Conservation (phyloP, 2,329 filamentous ascomycete genomes). For the Dactylonectria estremocensis region DNA sequence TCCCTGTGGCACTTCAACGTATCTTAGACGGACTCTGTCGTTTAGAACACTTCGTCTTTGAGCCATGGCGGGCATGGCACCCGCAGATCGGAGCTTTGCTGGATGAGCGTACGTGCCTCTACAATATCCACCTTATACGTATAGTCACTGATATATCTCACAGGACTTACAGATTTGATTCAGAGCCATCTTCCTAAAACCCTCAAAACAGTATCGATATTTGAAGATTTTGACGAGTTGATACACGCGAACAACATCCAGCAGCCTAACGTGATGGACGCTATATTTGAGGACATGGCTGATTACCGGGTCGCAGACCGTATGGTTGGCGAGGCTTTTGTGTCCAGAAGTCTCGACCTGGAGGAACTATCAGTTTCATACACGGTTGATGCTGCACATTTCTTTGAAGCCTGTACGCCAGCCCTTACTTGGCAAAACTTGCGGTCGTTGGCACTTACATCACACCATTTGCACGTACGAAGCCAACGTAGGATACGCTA, state of each 20-base stretch:
- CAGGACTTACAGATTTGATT: conserved; percentile 19
- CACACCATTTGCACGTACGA: conserved; percentile 41
- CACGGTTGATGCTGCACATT: conserved; percentile 48
- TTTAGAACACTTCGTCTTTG: conserved; percentile 50
- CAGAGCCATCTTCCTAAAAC: conserved; percentile 39
- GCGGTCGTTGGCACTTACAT: conserved; percentile 54
- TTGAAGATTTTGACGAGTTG: conserved; percentile 47
- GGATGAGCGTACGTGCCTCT: conserved; percentile 42
- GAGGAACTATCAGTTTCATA: conserved; percentile 51
- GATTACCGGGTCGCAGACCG: too few species aligned
- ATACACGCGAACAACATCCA: conserved; percentile 1
- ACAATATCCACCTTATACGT: neutral
- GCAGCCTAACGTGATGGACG: too few species aligned
- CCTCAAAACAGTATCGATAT: conserved; percentile 45
- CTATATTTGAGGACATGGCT: too few species aligned
- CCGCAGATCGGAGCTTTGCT: conserved; percentile 10
- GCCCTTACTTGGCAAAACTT: conserved; percentile 50
- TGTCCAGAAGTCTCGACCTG: conserved; percentile 45
- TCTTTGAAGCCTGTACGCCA: conserved; percentile 45
- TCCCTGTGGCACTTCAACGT: conserved; percentile 15
- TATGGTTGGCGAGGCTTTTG: conserved; percentile 40
- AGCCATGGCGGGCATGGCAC: conserved; percentile 53
- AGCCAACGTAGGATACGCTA: too few species aligned
- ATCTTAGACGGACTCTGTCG: conserved; percentile 45
- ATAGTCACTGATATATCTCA: conserved; percentile 35